Conservation (phyloP, 306 rosid species). For the Neltuma alba region DNA sequence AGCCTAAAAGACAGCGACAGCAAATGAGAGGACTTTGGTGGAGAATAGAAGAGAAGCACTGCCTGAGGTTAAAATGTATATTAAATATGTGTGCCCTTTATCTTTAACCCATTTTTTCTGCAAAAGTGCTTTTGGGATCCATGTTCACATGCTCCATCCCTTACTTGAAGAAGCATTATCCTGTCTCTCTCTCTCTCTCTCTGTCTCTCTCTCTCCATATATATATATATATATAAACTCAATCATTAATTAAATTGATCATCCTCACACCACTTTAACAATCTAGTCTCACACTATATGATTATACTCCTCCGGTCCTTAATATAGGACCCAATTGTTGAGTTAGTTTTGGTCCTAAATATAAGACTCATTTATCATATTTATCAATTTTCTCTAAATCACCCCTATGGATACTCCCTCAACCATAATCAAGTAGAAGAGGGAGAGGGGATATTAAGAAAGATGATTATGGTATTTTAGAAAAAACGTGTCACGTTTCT, state of each 20-base stretch:
- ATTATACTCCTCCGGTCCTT: too few relatives aligned
- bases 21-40: constrained; percentile 60
- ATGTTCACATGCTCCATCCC: constrained; percentile 33
- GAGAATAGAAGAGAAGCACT: constrained; percentile 74
- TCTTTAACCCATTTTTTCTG: constrained; percentile 32
- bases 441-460: too few relatives aligned
- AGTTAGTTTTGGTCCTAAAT: too few relatives aligned
- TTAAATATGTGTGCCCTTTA: constrained; percentile 20
- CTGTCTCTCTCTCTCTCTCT: background rate
- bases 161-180: constrained; percentile 43
- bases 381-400: too few relatives aligned
- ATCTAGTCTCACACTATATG: background rate
- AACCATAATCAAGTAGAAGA: too few relatives aligned
- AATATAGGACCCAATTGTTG: too few relatives aligned
- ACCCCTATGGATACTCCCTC: too few relatives aligned
- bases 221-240: background rate
- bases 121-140: constrained; percentile 46
- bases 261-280: background rate
- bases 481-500: too few relatives aligned
- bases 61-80: constrained; percentile 19
- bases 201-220: too few relatives aligned
- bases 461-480: too few relatives aligned
- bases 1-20: constrained; percentile 66
- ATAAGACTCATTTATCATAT: too few relatives aligned
- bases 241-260: background rate